Conservation (phyloP, 148 eudicot species). For the Oxyria digyna region DNA sequence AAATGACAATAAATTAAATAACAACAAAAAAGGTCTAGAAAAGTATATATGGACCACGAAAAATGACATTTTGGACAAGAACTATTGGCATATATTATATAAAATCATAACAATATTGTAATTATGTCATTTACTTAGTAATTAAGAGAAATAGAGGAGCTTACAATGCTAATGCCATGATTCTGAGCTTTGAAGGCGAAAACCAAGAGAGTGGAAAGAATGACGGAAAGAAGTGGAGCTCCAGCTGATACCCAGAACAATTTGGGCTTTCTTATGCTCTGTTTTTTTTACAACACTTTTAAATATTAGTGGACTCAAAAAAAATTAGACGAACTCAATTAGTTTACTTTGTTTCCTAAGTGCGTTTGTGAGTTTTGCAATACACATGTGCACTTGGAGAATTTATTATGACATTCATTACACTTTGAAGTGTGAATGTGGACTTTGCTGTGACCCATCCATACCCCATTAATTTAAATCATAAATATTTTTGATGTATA, state of each 20-base stretch:
- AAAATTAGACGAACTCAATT: too few relatives aligned
- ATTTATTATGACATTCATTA: too few relatives aligned
- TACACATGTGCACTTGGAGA: not conserved
- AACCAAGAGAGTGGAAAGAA: slow-evolving; percentile 61
- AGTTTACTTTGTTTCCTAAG: too few relatives aligned
- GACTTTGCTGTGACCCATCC: too few relatives aligned
- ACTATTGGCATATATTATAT: not conserved
- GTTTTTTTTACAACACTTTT: not conserved
- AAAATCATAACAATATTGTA: too few relatives aligned
- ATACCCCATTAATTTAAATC: too few relatives aligned
- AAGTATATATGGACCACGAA: not conserved
- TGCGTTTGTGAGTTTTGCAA: too few relatives aligned
- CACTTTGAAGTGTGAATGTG: too few relatives aligned
- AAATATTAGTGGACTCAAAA: not conserved
- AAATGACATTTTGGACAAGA: not conserved
- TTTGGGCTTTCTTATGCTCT: slow-evolving; percentile 64
- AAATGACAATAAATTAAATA: not conserved
- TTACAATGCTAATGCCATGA: slow-evolving; percentile 53
- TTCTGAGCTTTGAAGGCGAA: slow-evolving; percentile 39
- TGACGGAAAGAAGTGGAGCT: slow-evolving; percentile 71
- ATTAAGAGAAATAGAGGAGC: slow-evolving; percentile 9
- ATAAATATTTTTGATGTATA: too few relatives aligned
- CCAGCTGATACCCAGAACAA: slow-evolving; percentile 92
- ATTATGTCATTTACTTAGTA: too few relatives aligned
- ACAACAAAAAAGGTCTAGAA: not conserved